Base-by-base conservation (phyloP, 495 filamentous ascomycete species). In the Penicillium riverlandense region DNA sequence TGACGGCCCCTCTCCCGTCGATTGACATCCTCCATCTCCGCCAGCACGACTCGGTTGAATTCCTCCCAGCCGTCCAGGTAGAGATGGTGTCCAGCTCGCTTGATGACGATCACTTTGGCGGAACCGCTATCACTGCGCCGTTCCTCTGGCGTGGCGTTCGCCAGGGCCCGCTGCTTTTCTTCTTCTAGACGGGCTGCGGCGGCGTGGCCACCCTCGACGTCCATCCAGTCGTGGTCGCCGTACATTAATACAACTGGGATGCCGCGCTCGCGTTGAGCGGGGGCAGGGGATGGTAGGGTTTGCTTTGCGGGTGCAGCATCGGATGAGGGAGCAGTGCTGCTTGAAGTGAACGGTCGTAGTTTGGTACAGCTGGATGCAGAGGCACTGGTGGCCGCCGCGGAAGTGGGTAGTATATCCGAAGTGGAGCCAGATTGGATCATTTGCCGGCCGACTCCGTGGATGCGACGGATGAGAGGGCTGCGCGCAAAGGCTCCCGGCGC, bases 161-260 rank as follows among this genome's bases (percentile, higher is more conserved):
- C 56, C 28, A 94, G 59, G 1, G 72, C 69, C 41, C 75, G 72
- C 14, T 63, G 66, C 46, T 76, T 77, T 48, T 83, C 79, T 48
- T 86, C 77, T 47, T 83, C 79, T 11, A 96, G 72, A 67, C 87
- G 92, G 65, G 88, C 75, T 54, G 84, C 78, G 0, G 90, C 82
- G 0, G 86, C 88, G 47, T 78, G 83, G 1, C 92, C 92, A 11
- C 91, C 94, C 0, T 78, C 77, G 10, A 91, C 79, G 53, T 97
- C 94, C 92, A 98, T 97, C 92, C 92, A 98, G 70, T 98, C 92
- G 54, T 90, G 79, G 54, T 95, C 89, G 43, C 92, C 92, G 55
- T 98, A 98, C 83, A 96, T 86, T 54, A 97, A 77, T 9, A 96
- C 77, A 29, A 96, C 72, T 0, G 92, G 92, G 41, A 89, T 70